Base-by-base conservation (phyloP, 495 filamentous ascomycete species). In the Articulospora tetracladia region DNA sequence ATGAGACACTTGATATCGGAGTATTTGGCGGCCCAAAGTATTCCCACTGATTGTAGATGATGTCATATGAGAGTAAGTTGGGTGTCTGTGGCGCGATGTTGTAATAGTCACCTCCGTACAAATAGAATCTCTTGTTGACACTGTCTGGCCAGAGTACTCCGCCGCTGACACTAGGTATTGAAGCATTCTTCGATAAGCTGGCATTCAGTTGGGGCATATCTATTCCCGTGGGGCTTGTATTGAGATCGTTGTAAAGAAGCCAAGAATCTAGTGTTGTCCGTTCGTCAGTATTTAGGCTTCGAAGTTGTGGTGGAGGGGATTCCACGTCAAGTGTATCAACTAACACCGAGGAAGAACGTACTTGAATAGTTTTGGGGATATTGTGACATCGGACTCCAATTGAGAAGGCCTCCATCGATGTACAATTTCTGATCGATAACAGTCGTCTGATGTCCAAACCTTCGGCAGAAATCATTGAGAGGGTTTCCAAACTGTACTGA, bases 371-470 rank as follows among this genome's bases (percentile, higher is more conserved):
- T 82, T 0, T 55, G 59, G 11, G 74, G 71, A 57, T 80, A 74
- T 39, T 72, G 62, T 8, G 75, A 67, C 3, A 79, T 69, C 0
- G 76, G 73, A 52, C 74, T 74, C 64, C 75, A 77, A 54, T 79
- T 75, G 15, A 83, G 53, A 13, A 76, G 54, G 0, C 80, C 81
- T n/a, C 80, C 80, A 63, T 84, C 81, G 54, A 83, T 77, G 63
- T 79, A 83, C 36, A 83, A 63, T 53, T 70, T 74, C 34, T 71
- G 59, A 60, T 82, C 81, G 23, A 84, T 70, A 0, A 79, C 70
- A 4, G 79, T 70, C 2, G 78, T 76, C 63, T 80, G 77, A 55
- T 81, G 79, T 22, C 76, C 76, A 60, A 76, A 82, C 34, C 79
- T 69, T 28, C 79, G 68, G 58, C 79, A 82, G 39, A 81, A 82